Percentiles rank a stretch among this genome's conserved stretches.
Conservation (phyloP, 164 flowering plant genomes). For the Houttuynia cordata region DNA sequence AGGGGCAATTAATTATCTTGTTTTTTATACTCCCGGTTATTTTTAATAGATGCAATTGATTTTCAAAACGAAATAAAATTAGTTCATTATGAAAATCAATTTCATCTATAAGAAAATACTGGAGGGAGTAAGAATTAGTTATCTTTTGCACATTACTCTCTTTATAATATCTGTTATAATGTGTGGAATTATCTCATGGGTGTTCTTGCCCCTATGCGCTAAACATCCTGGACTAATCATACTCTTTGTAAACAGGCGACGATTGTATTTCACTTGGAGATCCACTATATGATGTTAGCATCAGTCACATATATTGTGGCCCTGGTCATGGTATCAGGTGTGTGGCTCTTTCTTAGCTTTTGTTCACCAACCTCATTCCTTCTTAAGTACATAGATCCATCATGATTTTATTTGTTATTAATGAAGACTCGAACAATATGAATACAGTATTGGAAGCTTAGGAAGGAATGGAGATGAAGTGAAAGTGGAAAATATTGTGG, state of each 20-base stretch:
- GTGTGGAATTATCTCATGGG: too few species aligned
- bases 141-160: neutral
- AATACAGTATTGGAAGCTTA: neutral
- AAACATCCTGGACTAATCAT: neutral
- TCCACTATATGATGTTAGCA: neutral
- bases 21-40: neutral
- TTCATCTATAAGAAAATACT: too few species aligned
- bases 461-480: neutral
- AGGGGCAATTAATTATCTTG: too few species aligned
- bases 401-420: neutral
- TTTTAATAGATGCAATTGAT: too few species aligned
- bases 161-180: neutral
- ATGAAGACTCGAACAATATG: neutral
- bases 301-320: neutral
- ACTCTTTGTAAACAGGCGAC: neutral
- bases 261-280: neutral
- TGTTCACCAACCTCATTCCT: neutral
- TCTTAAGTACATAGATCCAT: neutral
- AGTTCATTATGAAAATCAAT: too few species aligned
- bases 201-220: too few species aligned
- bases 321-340: conserved; percentile 1
- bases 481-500: neutral
- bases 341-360: neutral
- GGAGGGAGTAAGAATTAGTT: too few species aligned
- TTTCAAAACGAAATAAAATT: too few species aligned